Base-by-base conservation (phyloP, 345 rosid species). In the Populus nigra region DNA sequence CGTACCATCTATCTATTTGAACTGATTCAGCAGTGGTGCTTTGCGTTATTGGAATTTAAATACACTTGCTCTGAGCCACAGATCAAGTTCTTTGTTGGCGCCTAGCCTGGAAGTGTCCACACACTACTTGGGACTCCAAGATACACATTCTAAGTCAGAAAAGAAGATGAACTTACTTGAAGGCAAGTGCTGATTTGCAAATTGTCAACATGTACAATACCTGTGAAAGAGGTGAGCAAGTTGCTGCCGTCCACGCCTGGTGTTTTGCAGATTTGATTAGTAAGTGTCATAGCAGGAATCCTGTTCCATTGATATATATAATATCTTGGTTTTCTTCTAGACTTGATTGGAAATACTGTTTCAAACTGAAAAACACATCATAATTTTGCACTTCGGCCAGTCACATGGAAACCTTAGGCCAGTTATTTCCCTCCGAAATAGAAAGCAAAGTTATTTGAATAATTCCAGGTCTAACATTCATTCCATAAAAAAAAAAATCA, bases 91-190 rank as follows among this genome's bases (percentile, higher is more conserved):
- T 87, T 89, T 5, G 83, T 85, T 35, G 86, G 69, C 63, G 15
- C 81, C 50, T 11, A 84, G 43, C 13, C 71, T 61, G 61, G 81
- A 81, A 61, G 83, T 38, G 72, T 86, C 85, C 61, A 90, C 80
- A 78, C 89, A 85, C 78, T 90, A 90, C 75, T 86, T 86, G 33
- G 77, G 82, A 35, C 94, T 90, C 88, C 27, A 41, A 74, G 72
- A 38, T 55, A 69, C 15, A 76, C 8, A 23, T 76, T 49, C 12
- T 5, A 36, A 4, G 31, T 50, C 33, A 50, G 23, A 16, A 76
- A 3, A 7, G 59, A 12, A 50, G 49, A 35, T 35, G 18, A 50
- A 76, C 33, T 22, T 50, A 33, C 4, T 3, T 15, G 16, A 5
- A 65, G 16, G 29, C 23, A 67, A 49, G 65, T 35, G 33, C 33